Conservation (phyloP, 148 eudicot genomes). For the Rhododendron williamsianum region DNA sequence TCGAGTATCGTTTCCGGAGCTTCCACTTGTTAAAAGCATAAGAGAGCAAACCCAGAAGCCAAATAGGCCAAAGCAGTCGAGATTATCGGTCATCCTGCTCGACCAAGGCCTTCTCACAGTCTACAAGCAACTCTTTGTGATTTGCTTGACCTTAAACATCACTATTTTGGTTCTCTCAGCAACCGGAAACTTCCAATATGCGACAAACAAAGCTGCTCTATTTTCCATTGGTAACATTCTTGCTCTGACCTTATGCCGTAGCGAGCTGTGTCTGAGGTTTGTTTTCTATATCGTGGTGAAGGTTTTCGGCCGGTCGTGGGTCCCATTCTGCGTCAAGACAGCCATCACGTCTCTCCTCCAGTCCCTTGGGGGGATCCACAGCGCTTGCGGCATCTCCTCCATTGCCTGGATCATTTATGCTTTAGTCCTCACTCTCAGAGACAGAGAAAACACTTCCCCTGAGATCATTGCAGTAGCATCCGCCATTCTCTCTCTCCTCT, state of each 20-base stretch:
- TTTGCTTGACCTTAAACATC: slow-evolving; percentile 22
- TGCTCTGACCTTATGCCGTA: slow-evolving; percentile 30
- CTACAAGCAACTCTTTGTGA: slow-evolving; percentile 30
- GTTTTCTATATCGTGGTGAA: slow-evolving; percentile 35
- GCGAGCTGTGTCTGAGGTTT: slow-evolving; percentile 28
- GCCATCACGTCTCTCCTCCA: slow-evolving; percentile 27
- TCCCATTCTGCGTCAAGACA: slow-evolving; percentile 31
- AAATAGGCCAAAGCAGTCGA: slow-evolving; percentile 6
- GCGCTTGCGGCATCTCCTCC: slow-evolving; percentile 46
- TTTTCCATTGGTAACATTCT: slow-evolving; percentile 34
- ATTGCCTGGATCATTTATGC: slow-evolving; percentile 41
- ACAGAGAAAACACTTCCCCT: slow-evolving; percentile 27
- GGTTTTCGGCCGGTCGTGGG: slow-evolving; percentile 29
- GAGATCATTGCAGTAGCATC: slow-evolving; percentile 32
- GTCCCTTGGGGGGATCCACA: slow-evolving; percentile 49
- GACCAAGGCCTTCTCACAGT: slow-evolving; percentile 46
- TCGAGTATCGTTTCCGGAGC: not conserved
- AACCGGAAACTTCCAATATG: slow-evolving; percentile 26
- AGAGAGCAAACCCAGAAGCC: not conserved
- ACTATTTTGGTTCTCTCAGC: slow-evolving; percentile 25
- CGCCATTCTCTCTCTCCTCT: slow-evolving; percentile 33
- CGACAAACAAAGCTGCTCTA: slow-evolving; percentile 19
- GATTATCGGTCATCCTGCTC: slow-evolving; percentile 33
- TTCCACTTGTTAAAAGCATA: not conserved
- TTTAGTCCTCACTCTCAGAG: slow-evolving; percentile 28